Conservation (phyloP, 305 asterid genomes). For the Rubia balearica region DNA sequence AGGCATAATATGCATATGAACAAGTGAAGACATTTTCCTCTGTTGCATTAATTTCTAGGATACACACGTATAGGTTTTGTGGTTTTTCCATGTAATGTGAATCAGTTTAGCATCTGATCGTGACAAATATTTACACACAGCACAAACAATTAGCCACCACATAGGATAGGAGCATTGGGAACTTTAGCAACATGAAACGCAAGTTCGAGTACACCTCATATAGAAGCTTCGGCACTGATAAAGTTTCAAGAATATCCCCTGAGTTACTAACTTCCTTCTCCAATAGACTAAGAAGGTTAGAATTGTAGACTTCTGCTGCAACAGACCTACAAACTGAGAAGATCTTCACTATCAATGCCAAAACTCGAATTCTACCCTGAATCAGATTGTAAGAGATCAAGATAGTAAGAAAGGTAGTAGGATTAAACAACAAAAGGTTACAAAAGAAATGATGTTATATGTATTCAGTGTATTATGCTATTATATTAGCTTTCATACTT, state of each 20-base stretch:
- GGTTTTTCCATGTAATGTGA: neutral
- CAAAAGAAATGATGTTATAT: neutral
- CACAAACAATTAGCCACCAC: neutral
- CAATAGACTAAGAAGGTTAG: conserved; percentile 65
- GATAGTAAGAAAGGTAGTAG: neutral
- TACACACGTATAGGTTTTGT: neutral
- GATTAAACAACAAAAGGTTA: neutral
- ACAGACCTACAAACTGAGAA: conserved; percentile 70
- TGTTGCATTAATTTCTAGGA: neutral
- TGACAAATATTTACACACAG: neutral
- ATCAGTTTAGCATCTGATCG: neutral
- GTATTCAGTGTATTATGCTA: too few species aligned
- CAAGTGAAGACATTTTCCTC: neutral
- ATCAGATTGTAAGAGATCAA: conserved; percentile 4
- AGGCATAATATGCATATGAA: neutral
- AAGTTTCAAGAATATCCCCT: conserved; percentile 58
- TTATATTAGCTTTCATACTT: too few species aligned
- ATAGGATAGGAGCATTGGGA: neutral
- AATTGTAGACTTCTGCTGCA: conserved; percentile 57
- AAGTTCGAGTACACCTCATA: conserved; percentile 44
- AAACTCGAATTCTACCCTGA: conserved; percentile 82
- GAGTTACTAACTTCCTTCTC: conserved; percentile 65
- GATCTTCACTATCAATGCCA: conserved; percentile 83
- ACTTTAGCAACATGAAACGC: neutral
- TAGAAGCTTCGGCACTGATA: conserved; percentile 79